Conservation (phyloP, 768 basidiomycete genomes). For the Daedalea quercina region DNA sequence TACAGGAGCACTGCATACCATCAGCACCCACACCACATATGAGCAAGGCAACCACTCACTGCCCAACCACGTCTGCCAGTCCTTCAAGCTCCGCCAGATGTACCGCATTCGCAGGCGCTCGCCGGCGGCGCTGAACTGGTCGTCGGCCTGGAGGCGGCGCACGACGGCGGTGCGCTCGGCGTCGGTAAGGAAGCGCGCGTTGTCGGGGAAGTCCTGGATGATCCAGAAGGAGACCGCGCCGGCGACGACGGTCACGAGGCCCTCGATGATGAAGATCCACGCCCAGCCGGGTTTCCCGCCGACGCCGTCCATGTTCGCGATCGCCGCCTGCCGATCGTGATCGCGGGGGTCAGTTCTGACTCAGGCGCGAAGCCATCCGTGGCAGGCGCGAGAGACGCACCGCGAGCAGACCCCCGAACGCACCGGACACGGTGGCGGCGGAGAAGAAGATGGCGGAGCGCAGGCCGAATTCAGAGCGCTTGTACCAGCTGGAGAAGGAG, state of each 20-base stretch:
- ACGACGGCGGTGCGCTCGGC: slow-evolving; percentile 62
- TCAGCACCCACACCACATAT: not conserved
- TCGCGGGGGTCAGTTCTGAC: not conserved
- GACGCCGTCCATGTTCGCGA: slow-evolving; percentile 65
- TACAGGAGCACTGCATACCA: slow-evolving; percentile 46
- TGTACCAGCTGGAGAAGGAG: slow-evolving; percentile 42
- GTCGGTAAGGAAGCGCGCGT: slow-evolving; percentile 70
- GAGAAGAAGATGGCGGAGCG: slow-evolving; percentile 41
- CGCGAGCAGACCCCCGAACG: slow-evolving; percentile 72
- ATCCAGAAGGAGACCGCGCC: slow-evolving; percentile 65
- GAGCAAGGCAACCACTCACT: slow-evolving; percentile 19
- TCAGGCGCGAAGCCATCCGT: not conserved
- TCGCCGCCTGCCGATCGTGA: slow-evolving; percentile 37
- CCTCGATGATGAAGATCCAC: slow-evolving; percentile 77
- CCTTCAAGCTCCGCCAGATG: slow-evolving; percentile 50
- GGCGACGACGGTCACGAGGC: slow-evolving; percentile 60
- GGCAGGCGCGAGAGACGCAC: slow-evolving; percentile 26
- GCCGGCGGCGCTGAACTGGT: slow-evolving; percentile 69
- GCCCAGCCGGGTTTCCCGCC: slow-evolving; percentile 61
- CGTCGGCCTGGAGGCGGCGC: slow-evolving; percentile 56
- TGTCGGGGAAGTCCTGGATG: slow-evolving; percentile 80
- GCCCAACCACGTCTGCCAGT: slow-evolving; percentile 68
- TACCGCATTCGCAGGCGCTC: slow-evolving; percentile 53
- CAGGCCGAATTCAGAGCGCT: slow-evolving; percentile 71
- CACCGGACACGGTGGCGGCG: slow-evolving; percentile 75